A percentile compares a stretch with the other conserved stretches of the same genome.
Evolutionary conservation across 805 yeast genomes (phyloP).

Genomic region (Pichia thaimueangensis): DNA sequence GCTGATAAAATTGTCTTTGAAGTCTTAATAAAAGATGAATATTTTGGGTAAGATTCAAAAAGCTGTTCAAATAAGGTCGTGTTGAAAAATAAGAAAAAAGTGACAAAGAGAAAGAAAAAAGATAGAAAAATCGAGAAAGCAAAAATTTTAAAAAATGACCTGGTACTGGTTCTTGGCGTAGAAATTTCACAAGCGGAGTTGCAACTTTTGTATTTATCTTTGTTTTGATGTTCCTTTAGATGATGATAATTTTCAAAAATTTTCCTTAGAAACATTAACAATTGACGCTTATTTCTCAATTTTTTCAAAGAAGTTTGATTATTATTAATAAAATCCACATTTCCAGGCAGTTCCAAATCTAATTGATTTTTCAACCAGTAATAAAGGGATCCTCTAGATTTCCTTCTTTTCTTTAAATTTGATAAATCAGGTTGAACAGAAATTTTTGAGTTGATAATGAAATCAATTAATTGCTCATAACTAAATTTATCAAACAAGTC

Average conservation of each 20-base stretch:
- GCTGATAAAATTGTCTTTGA: not conserved
- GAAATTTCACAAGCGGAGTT: too few species aligned
- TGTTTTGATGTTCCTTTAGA: not conserved
- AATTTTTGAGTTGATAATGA: not conserved
- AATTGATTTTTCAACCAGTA: not conserved
- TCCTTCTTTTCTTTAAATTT: not conserved
- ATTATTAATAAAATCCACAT: not conserved
- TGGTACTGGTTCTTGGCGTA: too few species aligned
- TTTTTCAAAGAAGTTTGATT: slow-evolving; percentile 1
- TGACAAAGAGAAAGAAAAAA: not conserved
- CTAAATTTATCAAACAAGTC: slow-evolving; percentile 4
- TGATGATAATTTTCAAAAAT: not conserved
- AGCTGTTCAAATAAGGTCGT: not conserved
- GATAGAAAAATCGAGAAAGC: not conserved
- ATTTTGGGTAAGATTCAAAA: not conserved
- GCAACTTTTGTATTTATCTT: too few species aligned
- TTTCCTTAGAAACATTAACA: slow-evolving; percentile 5
- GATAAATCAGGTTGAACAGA: too few species aligned
- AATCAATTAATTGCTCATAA: slow-evolving; percentile 3
- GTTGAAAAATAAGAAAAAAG: not conserved
- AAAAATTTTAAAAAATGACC: too few species aligned
- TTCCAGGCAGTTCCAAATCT: not conserved
- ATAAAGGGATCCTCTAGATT: slow-evolving; percentile 3
- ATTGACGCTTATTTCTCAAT: slow-evolving; percentile 12
- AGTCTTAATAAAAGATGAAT: not conserved